Evolutionary conservation across 2,329 filamentous ascomycete species (phyloP), one percentile per base, ranked within the genome.

Genomic region (Aspergillus thermomutatus): DNA sequence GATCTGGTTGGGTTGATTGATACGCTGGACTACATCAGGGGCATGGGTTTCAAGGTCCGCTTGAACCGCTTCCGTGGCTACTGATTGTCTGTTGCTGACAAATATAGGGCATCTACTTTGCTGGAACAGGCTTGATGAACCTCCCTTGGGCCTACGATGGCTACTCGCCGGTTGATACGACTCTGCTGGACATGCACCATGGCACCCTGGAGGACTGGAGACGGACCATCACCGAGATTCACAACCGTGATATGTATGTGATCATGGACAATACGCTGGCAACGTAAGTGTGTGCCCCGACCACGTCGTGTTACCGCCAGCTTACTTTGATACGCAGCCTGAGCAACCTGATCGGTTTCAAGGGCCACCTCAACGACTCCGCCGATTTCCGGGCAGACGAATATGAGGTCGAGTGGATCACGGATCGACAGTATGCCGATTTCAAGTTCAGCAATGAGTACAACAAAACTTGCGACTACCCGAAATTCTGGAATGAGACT

Each of bases 241-340:
- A 88, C 64, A 68, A 70, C 2, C 77, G 82, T 28, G 81, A 78
- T 55, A 87, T 88, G 84, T 87, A 86, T 71, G 83, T 87, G 40
- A 75, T 88, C 26, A 68, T 87, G 57, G 85, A 87, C 67, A 87
- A 87, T 64, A 87, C 85, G 1, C 79, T 87, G 67, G 79, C 82
- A 40, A 87, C 85, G 75, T 79, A 70, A 73, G 78, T 72, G 77
- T 70, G 6, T 17, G 21, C 26, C 4, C n/a, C 43, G 14, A 14
- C 7, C 3, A 1, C 10, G 2, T 21, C 6, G 8, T 23, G 6
- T 19, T 19, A 14, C n/a, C n/a, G 1, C n/a, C 11, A 6, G 27
- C 50, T 41, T 19, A 17, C 8, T 28, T 41, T 8, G 8, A 14
- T 37, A 7, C 11, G 41, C 31, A 63, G 59, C 4, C 59, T 87